These are phyloP conservation scores for Hypholoma fasciculare DNA, from an alignment of 768 basidiomycete genomes.

Conservation along the genomic window DNA sequence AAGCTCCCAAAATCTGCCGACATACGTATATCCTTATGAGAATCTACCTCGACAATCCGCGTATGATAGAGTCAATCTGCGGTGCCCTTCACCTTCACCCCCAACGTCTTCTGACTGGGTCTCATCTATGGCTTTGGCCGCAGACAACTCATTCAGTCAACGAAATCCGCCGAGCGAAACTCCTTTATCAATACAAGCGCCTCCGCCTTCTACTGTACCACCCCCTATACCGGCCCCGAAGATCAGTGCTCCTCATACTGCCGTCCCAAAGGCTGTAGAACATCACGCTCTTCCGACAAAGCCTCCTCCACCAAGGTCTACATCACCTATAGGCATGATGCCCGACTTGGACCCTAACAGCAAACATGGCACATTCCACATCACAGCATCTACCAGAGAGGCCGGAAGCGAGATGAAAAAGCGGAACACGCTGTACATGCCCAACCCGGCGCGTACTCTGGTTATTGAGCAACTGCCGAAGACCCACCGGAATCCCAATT, in stretches of 20 bases:
- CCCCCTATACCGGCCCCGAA: constrained; percentile 8
- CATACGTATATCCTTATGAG: constrained; percentile 1
- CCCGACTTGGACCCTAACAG: constrained; percentile 44
- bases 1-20: neutral
- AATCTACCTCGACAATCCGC: neutral
- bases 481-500: constrained; percentile 40
- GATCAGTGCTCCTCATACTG: constrained; percentile 2
- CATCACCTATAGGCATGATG: constrained; percentile 42
- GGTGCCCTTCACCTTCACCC: neutral
- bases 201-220: constrained; percentile 10
- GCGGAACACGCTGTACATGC: constrained; percentile 29
- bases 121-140: constrained; percentile 41
- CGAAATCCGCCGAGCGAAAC: neutral
- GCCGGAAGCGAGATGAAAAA: constrained; percentile 16
- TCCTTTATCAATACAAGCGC: constrained; percentile 9
- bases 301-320: constrained; percentile 14
- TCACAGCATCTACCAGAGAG: constrained; percentile 23
- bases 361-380: constrained; percentile 47
- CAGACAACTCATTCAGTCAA: constrained; percentile 16
- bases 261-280: constrained; percentile 11
- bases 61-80: neutral
- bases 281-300: constrained; percentile 20
- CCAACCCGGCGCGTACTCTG: constrained; percentile 50
- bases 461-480: constrained; percentile 61
- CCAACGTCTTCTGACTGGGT: constrained; percentile 34